These are phyloP conservation scores for Nakazawaea ernobii DNA, from an alignment of 805 yeast species.

Conservation along the genomic window DNA sequence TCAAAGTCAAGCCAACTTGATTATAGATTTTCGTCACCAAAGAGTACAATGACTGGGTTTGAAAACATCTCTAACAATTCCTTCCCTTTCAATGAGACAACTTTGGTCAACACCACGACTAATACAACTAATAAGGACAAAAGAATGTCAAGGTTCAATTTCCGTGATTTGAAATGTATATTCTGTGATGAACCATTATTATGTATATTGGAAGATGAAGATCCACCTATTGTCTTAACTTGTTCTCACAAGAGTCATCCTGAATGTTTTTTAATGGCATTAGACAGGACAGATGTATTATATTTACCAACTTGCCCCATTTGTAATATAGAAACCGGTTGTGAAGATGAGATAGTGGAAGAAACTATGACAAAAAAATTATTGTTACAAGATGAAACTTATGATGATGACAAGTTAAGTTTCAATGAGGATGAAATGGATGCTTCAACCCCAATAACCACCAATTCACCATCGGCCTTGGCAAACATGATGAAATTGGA, in stretches of 20 bases:
- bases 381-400: conserved; percentile 1
- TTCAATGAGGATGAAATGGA: neutral
- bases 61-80: too few species aligned
- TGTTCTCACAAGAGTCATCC: conserved; percentile 11
- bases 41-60: too few species aligned
- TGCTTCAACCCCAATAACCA: neutral
- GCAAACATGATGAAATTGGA: neutral
- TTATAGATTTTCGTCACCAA: neutral
- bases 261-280: conserved; percentile 9
- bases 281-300: neutral
- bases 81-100: neutral
- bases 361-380: conserved; percentile 1
- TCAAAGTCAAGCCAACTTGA: neutral
- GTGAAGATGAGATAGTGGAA: conserved; percentile 3
- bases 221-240: conserved; percentile 7
- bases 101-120: neutral
- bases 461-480: neutral
- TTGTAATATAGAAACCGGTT: neutral
- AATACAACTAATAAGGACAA: neutral
- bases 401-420: neutral
- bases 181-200: conserved; percentile 11
- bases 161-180: conserved; percentile 5
- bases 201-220: conserved; percentile 9
- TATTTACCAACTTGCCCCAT: conserved; percentile 1
- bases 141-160: conserved; percentile 3